Evolutionary conservation across 2,329 filamentous ascomycete species (phyloP).

Genomic region (Alternaria brassicae): DNA sequence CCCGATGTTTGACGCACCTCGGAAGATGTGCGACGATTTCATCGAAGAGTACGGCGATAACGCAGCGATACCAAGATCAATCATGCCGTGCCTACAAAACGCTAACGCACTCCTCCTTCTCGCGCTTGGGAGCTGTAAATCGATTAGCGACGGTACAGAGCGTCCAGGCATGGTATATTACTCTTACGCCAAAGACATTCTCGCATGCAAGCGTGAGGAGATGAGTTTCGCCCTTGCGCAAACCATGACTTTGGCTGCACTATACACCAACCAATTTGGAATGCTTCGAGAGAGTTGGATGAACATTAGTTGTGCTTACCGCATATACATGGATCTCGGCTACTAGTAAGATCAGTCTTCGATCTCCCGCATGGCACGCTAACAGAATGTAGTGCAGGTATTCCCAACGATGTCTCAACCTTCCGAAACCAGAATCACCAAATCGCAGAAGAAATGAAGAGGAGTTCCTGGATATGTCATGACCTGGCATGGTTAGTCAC

Average conservation of each 20-base stretch:
- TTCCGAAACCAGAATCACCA: neutral
- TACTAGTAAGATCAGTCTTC: neutral
- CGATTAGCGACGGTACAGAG: neutral
- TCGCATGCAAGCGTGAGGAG: neutral
- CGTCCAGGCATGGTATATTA: constrained; percentile 1
- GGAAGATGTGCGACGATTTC: neutral
- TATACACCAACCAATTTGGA: neutral
- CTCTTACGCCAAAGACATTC: neutral
- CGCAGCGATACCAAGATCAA: neutral
- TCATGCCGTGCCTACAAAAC: neutral
- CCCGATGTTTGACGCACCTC: neutral
- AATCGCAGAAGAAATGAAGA: neutral
- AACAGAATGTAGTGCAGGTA: neutral
- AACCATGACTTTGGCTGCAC: neutral
- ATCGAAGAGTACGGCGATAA: neutral
- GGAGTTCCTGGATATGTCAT: neutral
- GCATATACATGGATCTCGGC: neutral
- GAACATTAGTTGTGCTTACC: neutral
- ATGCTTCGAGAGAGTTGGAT: neutral
- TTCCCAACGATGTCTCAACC: neutral
- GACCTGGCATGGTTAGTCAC: neutral
- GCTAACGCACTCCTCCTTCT: neutral
- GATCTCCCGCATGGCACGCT: neutral
- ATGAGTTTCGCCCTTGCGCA: neutral
- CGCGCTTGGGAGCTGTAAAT: neutral